phyloP scores from a whole-genome alignment of 2,329 filamentous ascomycete species.

The Diplodia mutila region DNA sequence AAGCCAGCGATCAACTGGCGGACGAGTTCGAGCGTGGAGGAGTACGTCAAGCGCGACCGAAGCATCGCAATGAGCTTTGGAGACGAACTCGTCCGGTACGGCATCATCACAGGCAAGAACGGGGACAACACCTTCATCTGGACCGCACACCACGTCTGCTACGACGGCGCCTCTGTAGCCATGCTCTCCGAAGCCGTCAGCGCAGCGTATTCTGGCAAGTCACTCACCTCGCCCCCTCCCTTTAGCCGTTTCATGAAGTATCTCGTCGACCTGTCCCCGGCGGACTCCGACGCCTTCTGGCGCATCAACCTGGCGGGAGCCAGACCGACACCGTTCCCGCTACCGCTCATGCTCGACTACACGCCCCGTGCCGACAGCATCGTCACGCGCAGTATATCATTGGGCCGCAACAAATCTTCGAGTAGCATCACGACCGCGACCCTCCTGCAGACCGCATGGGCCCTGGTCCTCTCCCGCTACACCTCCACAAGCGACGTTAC shows the following conservation, averaged over 20 bases:
- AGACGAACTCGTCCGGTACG: conserved; percentile 43
- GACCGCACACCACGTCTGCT: conserved; percentile 54
- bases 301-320: conserved; percentile 41
- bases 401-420: not conserved
- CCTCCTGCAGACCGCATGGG: conserved; percentile 56
- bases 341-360: conserved; percentile 51
- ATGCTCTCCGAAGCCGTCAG: conserved; percentile 41
- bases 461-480: conserved; percentile 52
- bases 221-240: conserved; percentile 30
- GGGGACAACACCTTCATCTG: conserved; percentile 54
- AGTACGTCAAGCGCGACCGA: conserved; percentile 42
- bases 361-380: conserved; percentile 54
- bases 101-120: conserved; percentile 34
- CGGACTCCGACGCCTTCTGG: conserved; percentile 53
- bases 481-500: conserved; percentile 56
- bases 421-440: conserved; percentile 53
- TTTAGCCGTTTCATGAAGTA: conserved; percentile 56
- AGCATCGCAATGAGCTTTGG: conserved; percentile 45
- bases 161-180: conserved; percentile 41
- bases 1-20: not conserved
- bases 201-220: conserved; percentile 30
- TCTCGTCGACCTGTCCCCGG: conserved; percentile 48
- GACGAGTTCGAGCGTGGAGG: conserved; percentile 28
- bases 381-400: conserved; percentile 27
- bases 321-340: conserved; percentile 50